phyloP scores from a whole-genome alignment of 1,284 basidiomycete genomes.

The Mycosarcoma mackinlayi region DNA sequence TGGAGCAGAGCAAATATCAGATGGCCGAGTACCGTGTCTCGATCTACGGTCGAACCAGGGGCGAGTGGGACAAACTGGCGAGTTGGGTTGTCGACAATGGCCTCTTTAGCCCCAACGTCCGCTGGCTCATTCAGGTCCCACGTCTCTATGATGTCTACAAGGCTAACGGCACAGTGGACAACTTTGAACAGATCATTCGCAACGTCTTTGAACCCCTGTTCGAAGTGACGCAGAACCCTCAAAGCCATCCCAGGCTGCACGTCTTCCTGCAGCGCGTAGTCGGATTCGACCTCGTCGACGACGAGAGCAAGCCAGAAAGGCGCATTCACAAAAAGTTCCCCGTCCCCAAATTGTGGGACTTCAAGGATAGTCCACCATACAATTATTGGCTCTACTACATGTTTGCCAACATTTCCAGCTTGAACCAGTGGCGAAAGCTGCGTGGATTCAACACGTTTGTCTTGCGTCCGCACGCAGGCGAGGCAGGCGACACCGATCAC shows the following conservation, averaged over 20 bases:
- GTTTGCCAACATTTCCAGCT: constrained; percentile 93
- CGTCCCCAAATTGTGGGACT: constrained; percentile 89
- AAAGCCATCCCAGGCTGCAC: constrained; percentile 90
- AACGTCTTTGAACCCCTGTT: constrained; percentile 94
- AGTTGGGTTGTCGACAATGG: constrained; percentile 96
- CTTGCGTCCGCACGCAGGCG: constrained; percentile 94
- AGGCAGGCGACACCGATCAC: constrained; percentile 98
- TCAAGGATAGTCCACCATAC: constrained; percentile 88
- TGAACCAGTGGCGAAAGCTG: constrained; percentile 87
- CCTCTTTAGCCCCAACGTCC: constrained; percentile 93
- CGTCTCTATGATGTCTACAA: constrained; percentile 97
- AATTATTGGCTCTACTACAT: constrained; percentile 96
- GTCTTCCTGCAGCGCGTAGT: constrained; percentile 94
- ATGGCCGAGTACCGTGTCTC: constrained; percentile 89
- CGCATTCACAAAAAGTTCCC: constrained; percentile 96
- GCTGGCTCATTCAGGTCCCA: constrained; percentile 97
- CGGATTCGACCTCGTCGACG: constrained; percentile 97
- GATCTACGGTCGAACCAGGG: constrained; percentile 81
- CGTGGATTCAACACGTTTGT: constrained; percentile 96
- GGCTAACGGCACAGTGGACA: constrained; percentile 82
- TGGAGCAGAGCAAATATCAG: constrained; percentile 99
- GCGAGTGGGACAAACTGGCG: constrained; percentile 98
- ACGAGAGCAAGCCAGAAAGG: constrained; percentile 93
- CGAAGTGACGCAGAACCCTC: constrained; percentile 93
- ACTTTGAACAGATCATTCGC: constrained; percentile 88